Evolutionary conservation across 1,139 yeast species (phyloP).

Genomic region (Magnusiomyces ingens): DNA sequence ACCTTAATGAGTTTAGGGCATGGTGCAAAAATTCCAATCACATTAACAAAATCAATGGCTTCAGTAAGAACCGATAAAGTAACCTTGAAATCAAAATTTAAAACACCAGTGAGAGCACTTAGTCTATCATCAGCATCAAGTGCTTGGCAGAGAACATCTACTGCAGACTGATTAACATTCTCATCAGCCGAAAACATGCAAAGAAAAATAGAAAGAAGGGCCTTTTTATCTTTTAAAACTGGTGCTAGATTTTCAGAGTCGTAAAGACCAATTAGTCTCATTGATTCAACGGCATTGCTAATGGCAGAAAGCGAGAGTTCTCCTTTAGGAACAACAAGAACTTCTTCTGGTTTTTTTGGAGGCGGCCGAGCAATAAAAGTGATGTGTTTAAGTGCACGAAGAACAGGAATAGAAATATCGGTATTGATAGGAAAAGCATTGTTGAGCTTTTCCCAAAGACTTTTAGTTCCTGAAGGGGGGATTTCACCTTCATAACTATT

Average conservation of each 20-base stretch:
- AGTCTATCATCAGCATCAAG: conserved; percentile 63
- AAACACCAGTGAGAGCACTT: conserved; percentile 58
- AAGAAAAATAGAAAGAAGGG: conserved; percentile 22
- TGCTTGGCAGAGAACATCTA: conserved; percentile 67
- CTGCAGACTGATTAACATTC: conserved; percentile 47
- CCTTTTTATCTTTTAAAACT: conserved; percentile 33
- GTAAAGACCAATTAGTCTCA: conserved; percentile 34
- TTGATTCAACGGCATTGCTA: conserved; percentile 13
- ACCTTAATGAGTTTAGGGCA: conserved; percentile 71
- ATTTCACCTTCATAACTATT: conserved; percentile 17
- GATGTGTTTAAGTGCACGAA: conserved; percentile 15
- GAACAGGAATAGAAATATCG: conserved; percentile 13
- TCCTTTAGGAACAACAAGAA: conserved; percentile 18
- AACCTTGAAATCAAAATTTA: conserved; percentile 40
- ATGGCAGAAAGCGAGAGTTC: conserved; percentile 17
- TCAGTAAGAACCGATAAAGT: conserved; percentile 45
- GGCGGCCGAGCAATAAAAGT: conserved; percentile 22
- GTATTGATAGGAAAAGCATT: conserved; percentile 13
- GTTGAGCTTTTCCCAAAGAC: conserved; percentile 17
- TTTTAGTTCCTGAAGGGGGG: conserved; percentile 13
- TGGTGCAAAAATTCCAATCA: conserved; percentile 55
- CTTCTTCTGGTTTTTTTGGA: conserved; percentile 16
- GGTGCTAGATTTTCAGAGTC: conserved; percentile 41
- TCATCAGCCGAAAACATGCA: conserved; percentile 24
- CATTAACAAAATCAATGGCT: conserved; percentile 41